A percentile compares a stretch with the other conserved stretches of the same genome.
phyloP scores from a whole-genome alignment of 108 stramenopile species.

The Cyclotella atomus region DNA sequence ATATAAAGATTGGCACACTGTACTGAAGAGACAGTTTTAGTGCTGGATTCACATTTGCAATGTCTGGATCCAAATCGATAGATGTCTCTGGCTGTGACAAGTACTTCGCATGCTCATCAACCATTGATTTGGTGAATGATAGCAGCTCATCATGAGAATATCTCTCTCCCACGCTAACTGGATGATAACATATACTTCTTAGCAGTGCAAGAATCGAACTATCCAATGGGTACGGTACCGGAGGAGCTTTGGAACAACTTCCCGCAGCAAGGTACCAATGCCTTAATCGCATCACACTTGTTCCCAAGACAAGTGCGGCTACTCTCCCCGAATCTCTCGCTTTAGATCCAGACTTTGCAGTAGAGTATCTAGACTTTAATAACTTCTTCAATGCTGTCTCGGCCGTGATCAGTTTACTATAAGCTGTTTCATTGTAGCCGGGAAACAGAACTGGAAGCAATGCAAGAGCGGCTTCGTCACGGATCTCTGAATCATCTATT shows the following conservation, averaged over 20 bases:
- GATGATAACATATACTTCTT: background rate
- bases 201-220: constrained; percentile 13
- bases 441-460: constrained; percentile 50
- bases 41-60: background rate
- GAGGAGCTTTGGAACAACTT: background rate
- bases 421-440: background rate
- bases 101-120: constrained; percentile 36
- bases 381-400: constrained; percentile 39
- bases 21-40: constrained; percentile 27
- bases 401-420: constrained; percentile 31
- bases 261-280: constrained; percentile 34
- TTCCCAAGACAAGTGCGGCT: constrained; percentile 40
- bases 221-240: constrained; percentile 39
- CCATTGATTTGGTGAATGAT: constrained; percentile 24
- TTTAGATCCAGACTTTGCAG: background rate
- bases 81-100: background rate
- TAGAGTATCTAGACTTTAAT: constrained; percentile 30
- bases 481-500: constrained; percentile 21
- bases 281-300: constrained; percentile 51
- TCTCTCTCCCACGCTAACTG: background rate
- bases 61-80: background rate
- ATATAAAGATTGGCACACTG: constrained; percentile 37
- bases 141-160: constrained; percentile 7
- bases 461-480: constrained; percentile 33
- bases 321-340: constrained; percentile 18